These are phyloP conservation scores for Polygonum maritimum DNA, from an alignment of 148 eudicot species.

Conservation along the genomic window DNA sequence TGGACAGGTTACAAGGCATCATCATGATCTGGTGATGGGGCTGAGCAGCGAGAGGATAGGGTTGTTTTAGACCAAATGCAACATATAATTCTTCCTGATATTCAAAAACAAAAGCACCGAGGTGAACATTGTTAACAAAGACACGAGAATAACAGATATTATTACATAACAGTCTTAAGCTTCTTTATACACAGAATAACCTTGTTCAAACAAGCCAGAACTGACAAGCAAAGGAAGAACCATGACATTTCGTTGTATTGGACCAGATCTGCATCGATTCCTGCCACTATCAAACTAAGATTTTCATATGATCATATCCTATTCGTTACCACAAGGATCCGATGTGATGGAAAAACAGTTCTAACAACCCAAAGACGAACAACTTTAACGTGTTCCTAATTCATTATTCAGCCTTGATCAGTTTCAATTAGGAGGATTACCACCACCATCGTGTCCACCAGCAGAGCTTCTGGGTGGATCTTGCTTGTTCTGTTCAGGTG, in stretches of 20 bases:
- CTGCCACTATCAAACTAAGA: background rate
- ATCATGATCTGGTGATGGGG: too few species aligned
- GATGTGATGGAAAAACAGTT: background rate
- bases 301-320: background rate
- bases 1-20: too few species aligned
- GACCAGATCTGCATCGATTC: background rate
- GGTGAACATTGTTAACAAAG: too few species aligned
- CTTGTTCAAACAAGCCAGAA: background rate
- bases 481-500: constrained; percentile 24
- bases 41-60: too few species aligned
- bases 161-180: too few species aligned
- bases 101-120: too few species aligned
- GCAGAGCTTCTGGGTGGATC: constrained; percentile 23
- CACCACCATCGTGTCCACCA: background rate
- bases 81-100: too few species aligned
- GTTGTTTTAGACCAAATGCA: too few species aligned
- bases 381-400: background rate
- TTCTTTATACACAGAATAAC: background rate
- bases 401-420: background rate
- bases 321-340: background rate
- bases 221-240: background rate
- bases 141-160: too few species aligned
- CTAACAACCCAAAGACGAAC: background rate
- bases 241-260: background rate
- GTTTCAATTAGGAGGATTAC: background rate